These are phyloP conservation scores for Candida boidinii DNA, from an alignment of 805 yeast genomes.

Conservation along the genomic window DNA sequence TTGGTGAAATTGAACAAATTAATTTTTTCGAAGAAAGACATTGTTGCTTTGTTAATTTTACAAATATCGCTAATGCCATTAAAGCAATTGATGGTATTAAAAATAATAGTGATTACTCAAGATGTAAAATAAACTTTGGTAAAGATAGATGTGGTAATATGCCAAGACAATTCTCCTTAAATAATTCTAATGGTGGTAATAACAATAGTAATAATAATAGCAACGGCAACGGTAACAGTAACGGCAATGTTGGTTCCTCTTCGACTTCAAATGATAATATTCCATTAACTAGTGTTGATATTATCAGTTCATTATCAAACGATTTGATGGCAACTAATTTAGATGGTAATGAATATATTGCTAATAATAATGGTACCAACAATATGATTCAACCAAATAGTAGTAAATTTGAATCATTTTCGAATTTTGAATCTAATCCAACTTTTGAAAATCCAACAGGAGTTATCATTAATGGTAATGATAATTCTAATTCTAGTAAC, in stretches of 20 bases:
- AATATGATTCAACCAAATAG: no score
- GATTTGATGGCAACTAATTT: no score
- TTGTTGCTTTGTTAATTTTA: constrained; percentile 88
- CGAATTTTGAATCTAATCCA: no score
- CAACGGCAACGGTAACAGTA: constrained; percentile 4
- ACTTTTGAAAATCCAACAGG: constrained; percentile 19
- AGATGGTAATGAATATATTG: constrained; percentile 8
- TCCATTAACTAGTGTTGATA: no score
- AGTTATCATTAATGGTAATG: constrained; percentile 7
- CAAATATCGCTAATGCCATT: constrained; percentile 85
- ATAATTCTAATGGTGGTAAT: constrained; percentile 1
- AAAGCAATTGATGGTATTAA: constrained; percentile 88
- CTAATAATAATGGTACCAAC: no score
- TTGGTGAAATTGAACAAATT: constrained; percentile 93
- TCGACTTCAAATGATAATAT: no score
- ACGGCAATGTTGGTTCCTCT: constrained; percentile 10
- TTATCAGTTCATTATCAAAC: no score
- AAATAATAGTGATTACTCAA: constrained; percentile 58
- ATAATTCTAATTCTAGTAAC: no score
- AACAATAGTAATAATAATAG: constrained; percentile 1
- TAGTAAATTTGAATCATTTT: constrained; percentile 13
- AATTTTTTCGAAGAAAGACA: constrained; percentile 76
- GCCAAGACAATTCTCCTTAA: constrained; percentile 57
- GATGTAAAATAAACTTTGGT: constrained; percentile 81
- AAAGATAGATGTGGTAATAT: constrained; percentile 93